A percentile compares a stretch with the other conserved stretches of the same genome.
These are phyloP conservation scores for Thamnidium elegans DNA, from an alignment of 192 early-diverging fungal genomes.

Conservation along the genomic window DNA sequence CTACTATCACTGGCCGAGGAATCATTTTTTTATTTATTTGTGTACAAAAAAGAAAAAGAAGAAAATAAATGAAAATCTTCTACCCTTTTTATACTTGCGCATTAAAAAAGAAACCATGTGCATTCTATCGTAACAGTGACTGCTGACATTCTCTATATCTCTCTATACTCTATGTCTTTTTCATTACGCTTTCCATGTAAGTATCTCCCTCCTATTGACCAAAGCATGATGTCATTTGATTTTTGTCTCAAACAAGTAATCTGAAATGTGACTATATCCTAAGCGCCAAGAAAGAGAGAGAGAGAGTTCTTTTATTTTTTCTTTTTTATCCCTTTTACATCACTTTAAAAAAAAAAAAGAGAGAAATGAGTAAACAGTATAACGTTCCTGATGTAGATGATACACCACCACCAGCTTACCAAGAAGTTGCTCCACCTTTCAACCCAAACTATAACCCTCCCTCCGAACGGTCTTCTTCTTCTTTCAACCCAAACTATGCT, in stretches of 20 bases:
- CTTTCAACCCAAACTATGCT: background rate
- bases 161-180: constrained; percentile 1
- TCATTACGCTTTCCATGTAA: no score
- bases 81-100: no score
- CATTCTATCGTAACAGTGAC: background rate
- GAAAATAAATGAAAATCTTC: background rate
- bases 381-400: constrained; percentile 7
- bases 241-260: background rate
- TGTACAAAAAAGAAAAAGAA: background rate
- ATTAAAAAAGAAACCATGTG: no score
- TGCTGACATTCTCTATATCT: background rate
- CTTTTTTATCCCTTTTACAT: background rate
- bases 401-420: constrained; percentile 10
- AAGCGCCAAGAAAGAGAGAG: constrained; percentile 5
- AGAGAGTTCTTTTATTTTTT: background rate
- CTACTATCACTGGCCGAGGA: background rate
- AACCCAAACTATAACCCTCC: background rate
- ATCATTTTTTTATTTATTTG: background rate
- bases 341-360: background rate
- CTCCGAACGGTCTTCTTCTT: background rate
- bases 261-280: constrained; percentile 2
- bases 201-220: no score
- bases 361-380: background rate
- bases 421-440: constrained; percentile 4
- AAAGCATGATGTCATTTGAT: background rate